These are phyloP conservation scores for Rachicladosporium sp. DNA, from an alignment of 2,329 filamentous ascomycete species.

Conservation along the genomic window DNA sequence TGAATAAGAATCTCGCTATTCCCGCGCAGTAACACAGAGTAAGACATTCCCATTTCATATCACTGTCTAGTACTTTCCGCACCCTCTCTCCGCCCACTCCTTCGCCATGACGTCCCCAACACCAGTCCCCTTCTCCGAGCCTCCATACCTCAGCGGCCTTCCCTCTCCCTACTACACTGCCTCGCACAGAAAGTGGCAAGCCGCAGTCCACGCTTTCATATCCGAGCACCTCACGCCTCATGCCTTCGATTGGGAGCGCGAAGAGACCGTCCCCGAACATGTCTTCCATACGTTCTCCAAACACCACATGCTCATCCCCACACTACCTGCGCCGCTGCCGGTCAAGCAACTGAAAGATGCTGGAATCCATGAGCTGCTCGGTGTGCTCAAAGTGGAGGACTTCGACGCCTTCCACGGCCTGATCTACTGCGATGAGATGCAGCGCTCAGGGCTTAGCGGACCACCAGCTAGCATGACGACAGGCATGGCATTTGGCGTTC, in stretches of 20 bases:
- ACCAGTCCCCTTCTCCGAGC: slow-evolving; percentile 58
- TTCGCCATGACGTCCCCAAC: too few species aligned
- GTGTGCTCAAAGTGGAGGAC: slow-evolving; percentile 56
- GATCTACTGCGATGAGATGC: slow-evolving; percentile 62
- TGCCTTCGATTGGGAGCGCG: slow-evolving; percentile 58
- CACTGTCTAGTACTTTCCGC: too few species aligned
- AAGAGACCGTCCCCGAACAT: slow-evolving; percentile 49
- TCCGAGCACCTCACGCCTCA: slow-evolving; percentile 49
- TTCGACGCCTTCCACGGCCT: slow-evolving; percentile 60
- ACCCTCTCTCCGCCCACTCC: too few species aligned
- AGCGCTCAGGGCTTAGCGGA: slow-evolving; percentile 50
- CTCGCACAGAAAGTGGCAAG: slow-evolving; percentile 55
- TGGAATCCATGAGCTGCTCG: slow-evolving; percentile 54
- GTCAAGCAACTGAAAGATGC: slow-evolving; percentile 53
- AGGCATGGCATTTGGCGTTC: slow-evolving; percentile 60
- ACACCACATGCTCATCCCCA: slow-evolving; percentile 57
- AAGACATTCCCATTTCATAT: too few species aligned
- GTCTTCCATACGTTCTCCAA: slow-evolving; percentile 53
- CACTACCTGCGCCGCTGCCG: slow-evolving; percentile 57
- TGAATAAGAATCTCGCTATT: too few species aligned
- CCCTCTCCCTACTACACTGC: slow-evolving; percentile 60
- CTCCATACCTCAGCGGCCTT: slow-evolving; percentile 56
- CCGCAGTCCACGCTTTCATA: slow-evolving; percentile 54
- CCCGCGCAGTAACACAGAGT: too few species aligned
- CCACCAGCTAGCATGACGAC: slow-evolving; percentile 55